Base-by-base conservation (phyloP, 306 rosid species). In the Pyrus betulifolia region DNA sequence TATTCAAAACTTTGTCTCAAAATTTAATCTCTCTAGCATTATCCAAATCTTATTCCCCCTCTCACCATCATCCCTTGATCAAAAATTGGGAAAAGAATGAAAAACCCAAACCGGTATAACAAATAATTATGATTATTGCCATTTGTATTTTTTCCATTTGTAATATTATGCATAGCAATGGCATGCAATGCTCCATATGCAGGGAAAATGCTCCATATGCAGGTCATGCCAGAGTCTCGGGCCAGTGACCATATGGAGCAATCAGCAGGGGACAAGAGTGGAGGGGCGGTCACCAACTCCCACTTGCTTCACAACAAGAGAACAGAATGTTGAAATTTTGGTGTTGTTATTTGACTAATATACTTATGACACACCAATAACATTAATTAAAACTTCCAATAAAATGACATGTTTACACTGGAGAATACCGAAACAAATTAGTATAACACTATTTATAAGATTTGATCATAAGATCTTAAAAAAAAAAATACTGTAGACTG, bases 231-330 rank as follows among this genome's bases (percentile, higher is more conserved):
- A 71, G 72, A 27, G 66, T 58, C 30, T 14, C 14, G 15, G 40
- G 33, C 38, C 69, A 30, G 8, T 31, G 45, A 54, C 49, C 51
- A 54, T 42, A 51, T 17, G 67, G 46, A 74, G 9, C 42, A 31
- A 72, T 51, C 38, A 71, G 74, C 49, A 81, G 77, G 91, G 82
- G 86, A 91, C 95, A 89, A 81, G 81, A 74, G 84, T 81, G 89
- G 90, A 77, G 64, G 70, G 82, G 27, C 67, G 84, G 82, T 76
- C 81, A 87, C 87, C 91, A 78, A 85, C 89, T 83, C 97, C 90
- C 91, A 92, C 96, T 92, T 78, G 89, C 86, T 83, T 89, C 55
- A 85, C 83, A 84, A 87, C 85, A 82, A 84, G 84, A 87, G 87
- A 85, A 85, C 81, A 84, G 93, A 87, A 91, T 84, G 85, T 87